phyloP scores from a whole-genome alignment of 2,329 filamentous ascomycete species.

The Arthrobotrys conoides region DNA sequence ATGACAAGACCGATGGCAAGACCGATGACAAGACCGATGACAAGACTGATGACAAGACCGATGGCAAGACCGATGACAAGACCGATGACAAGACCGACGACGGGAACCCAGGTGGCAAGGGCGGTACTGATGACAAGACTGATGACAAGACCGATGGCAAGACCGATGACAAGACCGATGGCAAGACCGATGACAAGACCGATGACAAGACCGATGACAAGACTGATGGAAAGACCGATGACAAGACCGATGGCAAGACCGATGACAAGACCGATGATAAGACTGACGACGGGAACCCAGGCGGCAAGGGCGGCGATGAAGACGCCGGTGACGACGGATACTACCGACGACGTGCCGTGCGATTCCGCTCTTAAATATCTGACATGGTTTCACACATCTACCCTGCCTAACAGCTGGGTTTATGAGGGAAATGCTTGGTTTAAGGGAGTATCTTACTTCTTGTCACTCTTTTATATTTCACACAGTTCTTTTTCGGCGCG shows the following conservation, averaged over 20 bases:
- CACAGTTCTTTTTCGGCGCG: background rate
- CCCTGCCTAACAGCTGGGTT: background rate
- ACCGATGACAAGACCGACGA: too few species aligned
- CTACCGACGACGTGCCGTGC: slow-evolving; percentile 17
- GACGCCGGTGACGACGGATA: background rate
- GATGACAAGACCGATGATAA: background rate
- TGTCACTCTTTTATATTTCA: slow-evolving; percentile 28
- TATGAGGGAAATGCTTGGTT: slow-evolving; percentile 7
- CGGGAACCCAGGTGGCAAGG: background rate
- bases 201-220: background rate
- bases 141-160: background rate
- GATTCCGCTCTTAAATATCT: slow-evolving; percentile 17
- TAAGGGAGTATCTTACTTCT: slow-evolving; percentile 5
- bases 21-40: background rate
- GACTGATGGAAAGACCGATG: background rate
- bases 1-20: background rate
- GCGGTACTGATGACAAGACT: background rate
- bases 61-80: background rate
- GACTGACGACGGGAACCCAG: background rate
- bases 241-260: background rate
- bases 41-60: background rate
- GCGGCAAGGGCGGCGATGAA: background rate
- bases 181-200: background rate
- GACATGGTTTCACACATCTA: background rate
- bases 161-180: background rate